Percentiles rank a stretch among this genome's conserved stretches.
These are phyloP conservation scores for Elsinoe ampelina DNA, from an alignment of 2,329 filamentous ascomycete genomes.

Conservation along the genomic window DNA sequence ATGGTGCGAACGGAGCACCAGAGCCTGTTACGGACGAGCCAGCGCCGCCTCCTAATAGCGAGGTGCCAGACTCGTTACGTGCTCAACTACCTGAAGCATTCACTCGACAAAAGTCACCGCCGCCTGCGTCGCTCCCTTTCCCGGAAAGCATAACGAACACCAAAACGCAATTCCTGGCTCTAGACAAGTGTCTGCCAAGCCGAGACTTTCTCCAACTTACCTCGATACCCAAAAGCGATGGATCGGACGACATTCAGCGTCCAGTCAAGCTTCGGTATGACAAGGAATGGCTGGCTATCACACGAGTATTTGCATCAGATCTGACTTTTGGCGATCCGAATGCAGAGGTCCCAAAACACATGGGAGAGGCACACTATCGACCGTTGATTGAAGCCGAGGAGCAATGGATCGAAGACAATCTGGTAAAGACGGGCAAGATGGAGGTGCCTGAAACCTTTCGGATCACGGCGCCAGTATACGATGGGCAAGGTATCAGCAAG, in stretches of 20 bases:
- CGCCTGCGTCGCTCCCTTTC: constrained; percentile 47
- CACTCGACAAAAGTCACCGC: constrained; percentile 31
- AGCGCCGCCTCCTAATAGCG: constrained; percentile 12
- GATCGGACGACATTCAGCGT: constrained; percentile 25
- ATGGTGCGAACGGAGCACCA: constrained; percentile 20
- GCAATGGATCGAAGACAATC: constrained; percentile 70
- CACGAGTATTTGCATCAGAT: constrained; percentile 60
- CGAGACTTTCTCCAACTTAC: constrained; percentile 75
- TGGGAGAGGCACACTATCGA: constrained; percentile 59
- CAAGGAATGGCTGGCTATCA: constrained; percentile 91
- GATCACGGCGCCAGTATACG: constrained; percentile 63
- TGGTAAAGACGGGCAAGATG: constrained; percentile 55
- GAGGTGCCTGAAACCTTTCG: constrained; percentile 69
- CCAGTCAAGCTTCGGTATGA: constrained; percentile 69
- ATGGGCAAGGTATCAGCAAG: constrained; percentile 48
- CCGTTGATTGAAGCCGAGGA: constrained; percentile 60
- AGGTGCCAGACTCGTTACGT: constrained; percentile 56
- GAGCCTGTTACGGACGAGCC: constrained; percentile 19
- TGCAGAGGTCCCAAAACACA: constrained; percentile 47
- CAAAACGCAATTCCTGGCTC: constrained; percentile 71
- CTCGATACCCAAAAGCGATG: constrained; percentile 46
- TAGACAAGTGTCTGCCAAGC: constrained; percentile 81
- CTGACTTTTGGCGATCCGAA: constrained; percentile 54
- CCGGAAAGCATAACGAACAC: constrained; percentile 68
- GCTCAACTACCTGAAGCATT: constrained; percentile 72